Conservation (phyloP, 2,329 filamentous ascomycete genomes). For the Diplodia seriata region DNA sequence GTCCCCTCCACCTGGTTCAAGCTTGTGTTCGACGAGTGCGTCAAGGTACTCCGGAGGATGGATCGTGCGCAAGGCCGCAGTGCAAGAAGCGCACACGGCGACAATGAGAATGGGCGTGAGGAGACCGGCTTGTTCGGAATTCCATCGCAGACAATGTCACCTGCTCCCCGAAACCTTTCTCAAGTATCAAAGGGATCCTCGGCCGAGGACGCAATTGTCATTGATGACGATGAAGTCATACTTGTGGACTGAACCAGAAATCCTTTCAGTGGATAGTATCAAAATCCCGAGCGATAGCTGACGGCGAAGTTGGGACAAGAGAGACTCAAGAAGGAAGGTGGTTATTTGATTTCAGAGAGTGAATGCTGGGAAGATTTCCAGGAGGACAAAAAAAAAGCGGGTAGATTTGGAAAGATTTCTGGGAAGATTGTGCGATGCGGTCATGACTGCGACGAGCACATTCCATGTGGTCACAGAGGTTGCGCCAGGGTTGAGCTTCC, state of each 20-base stretch:
- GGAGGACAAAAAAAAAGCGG: too few relatives aligned
- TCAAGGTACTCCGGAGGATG: conserved; percentile 5
- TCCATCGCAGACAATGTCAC: neutral
- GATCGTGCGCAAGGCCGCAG: neutral
- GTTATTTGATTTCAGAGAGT: too few relatives aligned
- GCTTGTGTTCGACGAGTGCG: neutral
- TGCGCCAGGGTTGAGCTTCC: neutral
- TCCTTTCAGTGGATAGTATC: too few relatives aligned
- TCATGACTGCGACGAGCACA: too few relatives aligned
- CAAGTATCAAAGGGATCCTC: neutral
- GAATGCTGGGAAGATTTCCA: too few relatives aligned
- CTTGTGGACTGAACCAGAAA: neutral
- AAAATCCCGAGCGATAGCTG: too few relatives aligned
- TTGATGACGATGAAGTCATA: neutral
- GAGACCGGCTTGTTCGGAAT: neutral
- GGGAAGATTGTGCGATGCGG: too few relatives aligned
- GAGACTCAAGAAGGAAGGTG: too few relatives aligned
- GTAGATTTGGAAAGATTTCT: too few relatives aligned
- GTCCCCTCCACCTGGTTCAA: conserved; percentile 12
- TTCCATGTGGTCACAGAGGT: too few relatives aligned
- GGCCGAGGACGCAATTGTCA: neutral
- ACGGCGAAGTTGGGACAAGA: too few relatives aligned
- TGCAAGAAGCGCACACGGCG: neutral
- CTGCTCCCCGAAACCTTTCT: neutral
- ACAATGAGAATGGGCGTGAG: neutral